These are phyloP conservation scores for Raffaelea arxii DNA, from an alignment of 2,329 filamentous ascomycete genomes.

Conservation along the genomic window DNA sequence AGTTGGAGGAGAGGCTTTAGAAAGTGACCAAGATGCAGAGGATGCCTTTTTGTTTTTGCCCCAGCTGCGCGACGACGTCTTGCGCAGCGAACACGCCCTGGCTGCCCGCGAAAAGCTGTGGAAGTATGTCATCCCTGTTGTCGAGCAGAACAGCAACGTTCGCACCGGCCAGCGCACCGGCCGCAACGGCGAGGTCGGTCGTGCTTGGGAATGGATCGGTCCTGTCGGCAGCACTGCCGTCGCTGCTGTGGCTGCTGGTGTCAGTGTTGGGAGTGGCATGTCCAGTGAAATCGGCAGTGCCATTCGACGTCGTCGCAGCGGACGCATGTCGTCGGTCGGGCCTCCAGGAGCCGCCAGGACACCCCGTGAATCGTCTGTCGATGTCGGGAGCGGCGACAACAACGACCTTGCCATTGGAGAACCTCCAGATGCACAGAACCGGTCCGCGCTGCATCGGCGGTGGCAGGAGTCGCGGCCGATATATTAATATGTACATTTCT, in stretches of 20 bases:
- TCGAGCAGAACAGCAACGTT: constrained; percentile 91
- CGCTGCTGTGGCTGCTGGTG: constrained; percentile 11
- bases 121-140: constrained; percentile 71
- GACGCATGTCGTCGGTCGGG: constrained; percentile 39
- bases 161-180: constrained; percentile 63
- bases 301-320: constrained; percentile 37
- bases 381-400: constrained; percentile 16
- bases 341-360: constrained; percentile 22
- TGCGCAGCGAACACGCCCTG: constrained; percentile 71
- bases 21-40: constrained; percentile 55
- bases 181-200: constrained; percentile 53
- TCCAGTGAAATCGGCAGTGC: no score
- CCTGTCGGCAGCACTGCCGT: constrained; percentile 36
- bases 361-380: constrained; percentile 18
- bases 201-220: constrained; percentile 63
- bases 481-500: constrained; percentile 16
- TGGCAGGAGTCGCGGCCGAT: constrained; percentile 29
- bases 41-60: constrained; percentile 80
- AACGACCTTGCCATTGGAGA: constrained; percentile 11
- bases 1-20: background rate
- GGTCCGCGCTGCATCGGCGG: constrained; percentile 22
- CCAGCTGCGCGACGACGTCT: constrained; percentile 83
- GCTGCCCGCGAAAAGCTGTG: constrained; percentile 72
- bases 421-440: constrained; percentile 30
- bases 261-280: constrained; percentile 1